These are phyloP conservation scores for Kwoniella dejecticola DNA, from an alignment of 768 basidiomycete species.

Conservation along the genomic window DNA sequence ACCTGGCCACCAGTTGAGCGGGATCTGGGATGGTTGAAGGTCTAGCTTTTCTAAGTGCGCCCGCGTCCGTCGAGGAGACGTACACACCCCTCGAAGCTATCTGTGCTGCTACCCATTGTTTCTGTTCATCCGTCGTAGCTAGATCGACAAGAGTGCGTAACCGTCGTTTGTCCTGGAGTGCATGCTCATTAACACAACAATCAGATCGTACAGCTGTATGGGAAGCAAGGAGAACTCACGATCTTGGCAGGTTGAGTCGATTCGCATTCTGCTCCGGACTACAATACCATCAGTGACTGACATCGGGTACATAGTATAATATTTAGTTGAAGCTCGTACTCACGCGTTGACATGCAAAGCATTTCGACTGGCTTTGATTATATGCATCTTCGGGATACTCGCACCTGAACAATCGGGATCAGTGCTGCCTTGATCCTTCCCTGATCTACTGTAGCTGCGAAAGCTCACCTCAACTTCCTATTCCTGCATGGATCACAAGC, in stretches of 20 bases:
- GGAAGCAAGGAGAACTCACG: neutral
- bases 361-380: neutral
- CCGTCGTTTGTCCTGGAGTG: conserved; percentile 12
- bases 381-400: conserved; percentile 11
- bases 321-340: neutral
- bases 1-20: conserved; percentile 8
- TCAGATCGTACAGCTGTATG: neutral
- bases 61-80: conserved; percentile 15
- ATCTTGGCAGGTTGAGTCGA: conserved; percentile 22
- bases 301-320: neutral
- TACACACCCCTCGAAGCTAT: conserved; percentile 14
- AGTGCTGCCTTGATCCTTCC: neutral
- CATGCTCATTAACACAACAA: neutral
- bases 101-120: conserved; percentile 18
- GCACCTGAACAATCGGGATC: neutral
- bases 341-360: conserved; percentile 14
- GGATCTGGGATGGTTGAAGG: conserved; percentile 11
- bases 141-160: conserved; percentile 17
- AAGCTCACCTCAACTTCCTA: conserved; percentile 17
- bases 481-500: conserved; percentile 18
- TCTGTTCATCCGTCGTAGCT: conserved; percentile 22
- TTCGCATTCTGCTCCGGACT: conserved; percentile 12
- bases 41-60: conserved; percentile 10
- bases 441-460: neutral
- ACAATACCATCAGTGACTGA: too few relatives aligned